Conservation (phyloP, 2,329 filamentous ascomycete species). For the Hirsutella thompsonii region DNA sequence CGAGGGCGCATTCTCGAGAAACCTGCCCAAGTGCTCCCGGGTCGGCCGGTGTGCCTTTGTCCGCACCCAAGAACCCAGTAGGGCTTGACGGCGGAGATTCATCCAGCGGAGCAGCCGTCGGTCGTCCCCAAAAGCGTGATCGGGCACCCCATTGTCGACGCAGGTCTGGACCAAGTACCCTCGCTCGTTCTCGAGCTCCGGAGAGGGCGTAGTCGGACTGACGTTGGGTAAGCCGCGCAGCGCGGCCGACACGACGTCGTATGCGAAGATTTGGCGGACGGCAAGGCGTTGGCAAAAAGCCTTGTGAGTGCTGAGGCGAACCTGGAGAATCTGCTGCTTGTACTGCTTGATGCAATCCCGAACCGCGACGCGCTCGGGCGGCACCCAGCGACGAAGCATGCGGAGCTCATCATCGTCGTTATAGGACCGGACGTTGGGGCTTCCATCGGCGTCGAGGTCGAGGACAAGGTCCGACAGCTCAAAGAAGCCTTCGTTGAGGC, state of each 20-base stretch:
- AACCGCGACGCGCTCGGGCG: constrained; percentile 11
- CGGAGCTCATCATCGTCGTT: constrained; percentile 21
- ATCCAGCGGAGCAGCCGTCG: constrained; percentile 23
- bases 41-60: constrained; percentile 1
- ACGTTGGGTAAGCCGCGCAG: constrained; percentile 13
- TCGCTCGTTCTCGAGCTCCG: background rate
- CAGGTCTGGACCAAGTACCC: constrained; percentile 4
- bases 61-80: constrained; percentile 4
- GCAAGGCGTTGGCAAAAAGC: constrained; percentile 11
- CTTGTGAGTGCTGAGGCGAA: constrained; percentile 13
- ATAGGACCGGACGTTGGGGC: constrained; percentile 26
- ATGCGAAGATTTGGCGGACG: constrained; percentile 25
- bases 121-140: constrained; percentile 14
- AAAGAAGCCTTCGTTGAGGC: constrained; percentile 17
- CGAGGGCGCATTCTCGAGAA: constrained; percentile 11
- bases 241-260: constrained; percentile 29
- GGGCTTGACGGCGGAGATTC: constrained; percentile 12
- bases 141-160: constrained; percentile 17
- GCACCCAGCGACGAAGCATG: constrained; percentile 17
- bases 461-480: constrained; percentile 30
- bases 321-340: constrained; percentile 13
- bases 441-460: constrained; percentile 38
- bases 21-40: constrained; percentile 7
- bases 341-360: constrained; percentile 16
- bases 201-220: background rate